Evolutionary conservation across 106 monocot species (phyloP).

Genomic region (Platanthera zijinensis): DNA sequence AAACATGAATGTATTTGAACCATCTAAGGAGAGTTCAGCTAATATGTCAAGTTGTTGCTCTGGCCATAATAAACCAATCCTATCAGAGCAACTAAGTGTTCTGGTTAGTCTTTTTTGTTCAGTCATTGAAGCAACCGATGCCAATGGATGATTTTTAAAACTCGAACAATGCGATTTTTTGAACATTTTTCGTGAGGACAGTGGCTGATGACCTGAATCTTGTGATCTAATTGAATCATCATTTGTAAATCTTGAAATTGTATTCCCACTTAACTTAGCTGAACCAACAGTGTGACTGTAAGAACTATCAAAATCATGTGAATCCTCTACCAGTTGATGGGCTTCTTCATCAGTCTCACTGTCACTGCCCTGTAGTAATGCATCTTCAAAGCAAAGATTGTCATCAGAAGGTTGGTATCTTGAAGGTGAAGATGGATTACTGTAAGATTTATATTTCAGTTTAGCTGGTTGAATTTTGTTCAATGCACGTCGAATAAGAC

Average conservation of each 20-base stretch:
- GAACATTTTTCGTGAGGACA: constrained; percentile 4
- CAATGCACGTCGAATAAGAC: constrained; percentile 67
- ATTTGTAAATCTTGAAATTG: background rate
- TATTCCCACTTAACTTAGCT: constrained; percentile 11
- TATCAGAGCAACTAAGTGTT: constrained; percentile 45
- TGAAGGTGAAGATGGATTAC: constrained; percentile 59
- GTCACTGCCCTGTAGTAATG: constrained; percentile 31
- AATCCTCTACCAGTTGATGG: constrained; percentile 23
- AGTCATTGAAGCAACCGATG: constrained; percentile 12
- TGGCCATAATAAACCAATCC: constrained; percentile 56
- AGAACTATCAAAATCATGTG: constrained; percentile 6
- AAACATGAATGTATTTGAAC: constrained; percentile 21
- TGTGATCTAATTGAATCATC: background rate
- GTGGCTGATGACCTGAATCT: constrained; percentile 3
- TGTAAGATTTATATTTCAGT: constrained; percentile 36
- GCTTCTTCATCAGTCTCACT: constrained; percentile 29
- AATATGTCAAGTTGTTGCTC: constrained; percentile 39
- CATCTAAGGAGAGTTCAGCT: constrained; percentile 15
- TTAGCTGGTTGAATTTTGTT: constrained; percentile 33
- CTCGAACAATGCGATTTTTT: constrained; percentile 14
- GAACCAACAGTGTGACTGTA: background rate
- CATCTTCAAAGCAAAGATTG: constrained; percentile 36
- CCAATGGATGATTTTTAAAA: constrained; percentile 22
- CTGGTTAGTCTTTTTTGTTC: constrained; percentile 32
- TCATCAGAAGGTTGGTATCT: constrained; percentile 48